Evolutionary conservation across 257 asterid species (phyloP).

Genomic region (Rubia yunnanensis): DNA sequence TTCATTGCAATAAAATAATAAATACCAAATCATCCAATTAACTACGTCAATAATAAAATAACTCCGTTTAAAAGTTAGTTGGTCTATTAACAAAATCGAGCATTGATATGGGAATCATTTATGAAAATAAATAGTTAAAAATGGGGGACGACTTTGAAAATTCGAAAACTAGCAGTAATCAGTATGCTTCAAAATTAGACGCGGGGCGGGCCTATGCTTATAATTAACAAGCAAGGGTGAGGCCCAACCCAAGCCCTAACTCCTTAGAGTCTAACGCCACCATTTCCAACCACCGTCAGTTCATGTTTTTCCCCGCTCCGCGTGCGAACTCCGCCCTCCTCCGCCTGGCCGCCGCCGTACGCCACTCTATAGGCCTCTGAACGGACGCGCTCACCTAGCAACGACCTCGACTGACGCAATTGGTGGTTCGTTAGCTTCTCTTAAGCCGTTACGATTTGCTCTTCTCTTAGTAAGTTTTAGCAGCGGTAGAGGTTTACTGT

Average conservation of each 20-base stretch:
- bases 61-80: no score
- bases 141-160: not conserved
- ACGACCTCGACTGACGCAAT: not conserved
- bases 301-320: not conserved
- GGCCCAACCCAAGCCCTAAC: conserved; percentile 19
- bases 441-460: not conserved
- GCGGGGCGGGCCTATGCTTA: not conserved
- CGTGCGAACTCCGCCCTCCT: not conserved
- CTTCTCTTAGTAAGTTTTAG: conserved; percentile 2
- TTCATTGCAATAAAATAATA: no score
- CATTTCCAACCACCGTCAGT: conserved; percentile 10
- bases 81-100: no score
- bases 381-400: not conserved
- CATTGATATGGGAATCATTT: no score
- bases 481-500: not conserved
- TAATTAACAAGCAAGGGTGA: not conserved
- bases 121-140: not conserved
- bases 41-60: no score
- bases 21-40: no score
- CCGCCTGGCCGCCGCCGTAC: not conserved
- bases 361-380: conserved; percentile 3
- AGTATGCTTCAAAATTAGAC: no score
- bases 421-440: not conserved
- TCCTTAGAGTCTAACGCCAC: conserved; percentile 9
- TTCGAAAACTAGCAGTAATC: not conserved